Base-by-base conservation (phyloP, 345 rosid species). In the Linum trigynum region DNA sequence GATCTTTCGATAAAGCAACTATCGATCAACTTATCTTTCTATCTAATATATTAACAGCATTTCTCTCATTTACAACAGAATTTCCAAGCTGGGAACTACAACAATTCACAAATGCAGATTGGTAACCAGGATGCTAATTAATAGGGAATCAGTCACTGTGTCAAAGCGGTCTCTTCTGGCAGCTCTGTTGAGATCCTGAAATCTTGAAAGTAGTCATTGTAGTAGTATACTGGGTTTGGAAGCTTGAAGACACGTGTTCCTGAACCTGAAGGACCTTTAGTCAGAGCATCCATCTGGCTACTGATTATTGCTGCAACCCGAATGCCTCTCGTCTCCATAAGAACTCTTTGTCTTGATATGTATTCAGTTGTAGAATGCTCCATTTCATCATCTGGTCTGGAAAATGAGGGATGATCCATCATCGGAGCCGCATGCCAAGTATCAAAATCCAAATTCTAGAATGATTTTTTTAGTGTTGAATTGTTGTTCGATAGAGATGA, bases 221-320 rank as follows among this genome's bases (percentile, higher is more conserved):
- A 64, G 69, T 72, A 70, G 65, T 69, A 77, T 0, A 69, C 16
- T 14, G 85, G 89, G 53, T 77, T 86, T 39, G 92, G 98, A 81
- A 92, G 77, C 79, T 87, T 87, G 57, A 92, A 83, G 58, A 83
- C 70, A 6, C 67, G 84, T 63, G 70, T 71, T 45, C 85, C 86
- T 55, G 56, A 38, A 67, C 63, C 65, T 14, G 32, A 23, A 23
- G 71, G 71, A 10, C 84, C 84, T 0, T 23, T 23, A 23, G 78
- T 78, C 66, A 87, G 73, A 71, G 85, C 88, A 79, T 87, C 96
- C 84, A 92, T 76, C 65, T 73, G 82, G 75, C 79, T 75, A 71
- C 90, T 80, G 59, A 89, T 85, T 35, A 82, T 78, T 39, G 91
- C 81, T 5, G 71, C 10, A 15, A 87, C 64, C 4, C 77, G 84